Percentiles rank a stretch among this genome's conserved stretches.
Evolutionary conservation across 805 yeast species (phyloP).

Genomic region (Kodamaea hsintzibuensis): DNA sequence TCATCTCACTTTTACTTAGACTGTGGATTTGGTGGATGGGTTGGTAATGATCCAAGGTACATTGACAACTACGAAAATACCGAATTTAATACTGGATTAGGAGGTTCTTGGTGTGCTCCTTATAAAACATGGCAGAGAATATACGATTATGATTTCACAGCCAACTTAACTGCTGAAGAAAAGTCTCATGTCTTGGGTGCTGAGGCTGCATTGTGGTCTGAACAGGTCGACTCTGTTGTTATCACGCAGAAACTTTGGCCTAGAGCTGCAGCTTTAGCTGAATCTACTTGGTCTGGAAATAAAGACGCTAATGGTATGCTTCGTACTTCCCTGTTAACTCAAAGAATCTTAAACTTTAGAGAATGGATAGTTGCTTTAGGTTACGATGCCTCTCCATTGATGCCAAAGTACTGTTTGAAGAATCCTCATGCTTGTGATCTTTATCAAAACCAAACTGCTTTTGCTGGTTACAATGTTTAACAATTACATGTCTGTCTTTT

Average conservation of each 20-base stretch:
- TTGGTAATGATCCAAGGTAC: constrained; percentile 36
- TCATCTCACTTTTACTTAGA: constrained; percentile 37
- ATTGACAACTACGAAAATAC: constrained; percentile 21
- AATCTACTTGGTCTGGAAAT: constrained; percentile 43
- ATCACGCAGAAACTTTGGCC: constrained; percentile 40
- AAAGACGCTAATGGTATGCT: constrained; percentile 28
- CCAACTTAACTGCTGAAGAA: constrained; percentile 30
- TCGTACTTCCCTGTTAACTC: constrained; percentile 31
- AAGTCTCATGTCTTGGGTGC: constrained; percentile 36
- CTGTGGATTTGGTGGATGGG: constrained; percentile 42
- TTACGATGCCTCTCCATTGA: constrained; percentile 32
- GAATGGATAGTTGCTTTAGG: constrained; percentile 40
- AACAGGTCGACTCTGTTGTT: constrained; percentile 34
- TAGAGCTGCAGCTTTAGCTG: constrained; percentile 43
- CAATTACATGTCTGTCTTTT: not conserved
- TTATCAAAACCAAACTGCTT: constrained; percentile 8
- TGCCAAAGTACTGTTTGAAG: constrained; percentile 36
- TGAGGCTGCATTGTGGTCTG: constrained; percentile 42
- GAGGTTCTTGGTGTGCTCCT: constrained; percentile 45
- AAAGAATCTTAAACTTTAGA: constrained; percentile 38
- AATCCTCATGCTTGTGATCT: constrained; percentile 42
- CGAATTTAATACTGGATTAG: constrained; percentile 29
- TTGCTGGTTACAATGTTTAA: constrained; percentile 2
- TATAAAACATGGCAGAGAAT: constrained; percentile 47
- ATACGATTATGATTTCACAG: constrained; percentile 35